Base-by-base conservation (phyloP, 345 rosid genomes). In the Noccaea caerulescens region DNA sequence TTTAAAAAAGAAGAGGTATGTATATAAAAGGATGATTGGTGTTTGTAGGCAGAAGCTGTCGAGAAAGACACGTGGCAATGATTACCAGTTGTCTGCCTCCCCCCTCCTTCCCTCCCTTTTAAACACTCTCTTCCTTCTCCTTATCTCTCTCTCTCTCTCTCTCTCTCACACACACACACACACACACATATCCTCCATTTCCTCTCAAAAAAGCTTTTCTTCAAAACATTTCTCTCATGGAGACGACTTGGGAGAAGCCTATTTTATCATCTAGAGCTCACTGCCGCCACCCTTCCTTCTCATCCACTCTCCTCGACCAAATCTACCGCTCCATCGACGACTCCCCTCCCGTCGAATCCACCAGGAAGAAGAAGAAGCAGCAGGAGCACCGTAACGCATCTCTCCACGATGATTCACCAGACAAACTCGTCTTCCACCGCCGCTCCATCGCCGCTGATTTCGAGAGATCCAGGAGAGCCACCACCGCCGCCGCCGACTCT, bases 291-390 rank as follows among this genome's bases (percentile, higher is more conserved):
- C 92, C 94, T 49, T 88, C 98, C 65, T 93, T 91, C 83, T 93
- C 98, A 65, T 86, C 95, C 42, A 68, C 89, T 64, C 89, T 88
- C 55, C 91, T 88, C 52, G 94, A 88, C 68, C 80, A 86, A 65
- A 86, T 88, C 69, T 88, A 86, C 84, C 89, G 89, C 63, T 91
- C 97, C 10, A 84, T 91, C 34, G 97, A 83, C 76, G 97, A 87
- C 7, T 52, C 84, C 11, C 42, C 68, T 36, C 6, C 76, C 10
- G 6, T 47, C 13, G 71, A 76, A 4, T 39, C 71, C 71, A 38
- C 69, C 0, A 52, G 56, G 10, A 71, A 67, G 8, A 72, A 58
- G 58, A 30, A 55, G 6, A 70, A 70, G 11, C 27, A 13, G 3
- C 34, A 14, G 39, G 13, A 61, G 1, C 58, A 66, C 16, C 64